A percentile compares a stretch with the other conserved stretches of the same genome.
phyloP scores from a whole-genome alignment of 768 basidiomycete genomes.

The Tephrocybe rancida region DNA sequence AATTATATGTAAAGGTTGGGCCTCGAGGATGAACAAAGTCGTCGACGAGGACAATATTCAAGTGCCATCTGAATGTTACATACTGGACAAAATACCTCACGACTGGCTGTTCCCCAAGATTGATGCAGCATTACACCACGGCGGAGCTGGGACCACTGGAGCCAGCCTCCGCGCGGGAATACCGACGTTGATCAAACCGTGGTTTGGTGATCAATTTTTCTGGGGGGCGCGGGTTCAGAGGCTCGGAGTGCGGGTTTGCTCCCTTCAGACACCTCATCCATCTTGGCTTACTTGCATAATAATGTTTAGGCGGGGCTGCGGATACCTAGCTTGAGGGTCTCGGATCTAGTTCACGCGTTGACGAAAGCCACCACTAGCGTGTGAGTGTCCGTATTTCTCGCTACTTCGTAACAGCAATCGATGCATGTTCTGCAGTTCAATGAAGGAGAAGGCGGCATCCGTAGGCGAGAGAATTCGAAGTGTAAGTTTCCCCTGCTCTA shows the following conservation, averaged over 20 bases:
- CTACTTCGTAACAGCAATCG: neutral
- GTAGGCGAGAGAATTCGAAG: constrained; percentile 37
- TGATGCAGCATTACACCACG: constrained; percentile 67
- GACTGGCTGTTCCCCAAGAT: constrained; percentile 65
- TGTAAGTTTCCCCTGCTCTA: constrained; percentile 21
- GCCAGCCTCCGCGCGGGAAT: constrained; percentile 66
- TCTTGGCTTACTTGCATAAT: constrained; percentile 1
- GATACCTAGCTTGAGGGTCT: constrained; percentile 46
- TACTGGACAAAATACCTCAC: constrained; percentile 69
- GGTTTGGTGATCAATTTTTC: constrained; percentile 72
- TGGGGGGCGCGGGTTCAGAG: constrained; percentile 67
- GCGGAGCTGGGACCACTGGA: constrained; percentile 73
- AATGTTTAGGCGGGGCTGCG: constrained; percentile 47
- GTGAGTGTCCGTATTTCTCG: constrained; percentile 31
- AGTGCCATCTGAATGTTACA: constrained; percentile 55
- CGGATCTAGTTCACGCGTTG: constrained; percentile 56
- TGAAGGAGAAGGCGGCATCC: constrained; percentile 62
- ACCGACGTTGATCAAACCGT: constrained; percentile 70
- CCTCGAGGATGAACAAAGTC: constrained; percentile 50
- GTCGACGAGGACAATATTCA: constrained; percentile 34
- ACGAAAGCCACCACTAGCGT: constrained; percentile 53
- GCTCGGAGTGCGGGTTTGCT: constrained; percentile 47
- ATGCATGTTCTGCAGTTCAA: constrained; percentile 35
- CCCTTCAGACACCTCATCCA: neutral
- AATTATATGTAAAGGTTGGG: constrained; percentile 72